Evolutionary conservation across 371 early-diverging fungal species (phyloP).

Genomic region (Coemansia sp.): DNA sequence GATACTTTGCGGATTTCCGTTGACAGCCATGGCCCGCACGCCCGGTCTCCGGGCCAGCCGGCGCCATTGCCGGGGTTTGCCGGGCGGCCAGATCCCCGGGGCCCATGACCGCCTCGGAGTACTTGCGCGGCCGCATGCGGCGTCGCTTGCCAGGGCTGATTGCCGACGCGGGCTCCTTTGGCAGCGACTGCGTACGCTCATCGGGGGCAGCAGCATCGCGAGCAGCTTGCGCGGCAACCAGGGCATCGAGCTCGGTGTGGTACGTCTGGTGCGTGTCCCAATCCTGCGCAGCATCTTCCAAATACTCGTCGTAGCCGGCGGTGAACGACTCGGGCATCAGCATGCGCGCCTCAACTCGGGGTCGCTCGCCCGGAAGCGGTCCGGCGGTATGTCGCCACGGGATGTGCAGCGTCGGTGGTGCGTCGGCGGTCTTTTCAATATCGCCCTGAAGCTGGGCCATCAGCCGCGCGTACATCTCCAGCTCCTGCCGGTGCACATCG

Average conservation of each 20-base stretch:
- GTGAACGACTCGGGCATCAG: slow-evolving; percentile 39
- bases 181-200: not conserved
- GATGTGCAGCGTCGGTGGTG: slow-evolving; percentile 24
- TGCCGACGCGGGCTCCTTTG: slow-evolving; percentile 1
- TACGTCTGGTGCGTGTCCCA: slow-evolving; percentile 67
- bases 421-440: slow-evolving; percentile 5
- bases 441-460: slow-evolving; percentile 44
- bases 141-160: slow-evolving; percentile 23
- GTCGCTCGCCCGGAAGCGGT: slow-evolving; percentile 7
- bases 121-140: slow-evolving; percentile 45
- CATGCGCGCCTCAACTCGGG: slow-evolving; percentile 21
- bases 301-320: slow-evolving; percentile 73
- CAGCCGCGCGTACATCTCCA: slow-evolving; percentile 50
- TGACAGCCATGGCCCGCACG: not conserved
- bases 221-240: slow-evolving; percentile 41
- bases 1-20: slow-evolving; percentile 52
- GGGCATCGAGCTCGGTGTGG: slow-evolving; percentile 52
- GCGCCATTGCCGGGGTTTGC: not conserved
- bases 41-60: not conserved
- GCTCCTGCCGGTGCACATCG: slow-evolving; percentile 51
- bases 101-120: slow-evolving; percentile 42
- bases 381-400: slow-evolving; percentile 34
- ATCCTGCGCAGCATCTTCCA: slow-evolving; percentile 70
- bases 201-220: slow-evolving; percentile 9
- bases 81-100: not conserved